phyloP scores from a whole-genome alignment of 257 asterid genomes.

The Nicotiana knightiana region DNA sequence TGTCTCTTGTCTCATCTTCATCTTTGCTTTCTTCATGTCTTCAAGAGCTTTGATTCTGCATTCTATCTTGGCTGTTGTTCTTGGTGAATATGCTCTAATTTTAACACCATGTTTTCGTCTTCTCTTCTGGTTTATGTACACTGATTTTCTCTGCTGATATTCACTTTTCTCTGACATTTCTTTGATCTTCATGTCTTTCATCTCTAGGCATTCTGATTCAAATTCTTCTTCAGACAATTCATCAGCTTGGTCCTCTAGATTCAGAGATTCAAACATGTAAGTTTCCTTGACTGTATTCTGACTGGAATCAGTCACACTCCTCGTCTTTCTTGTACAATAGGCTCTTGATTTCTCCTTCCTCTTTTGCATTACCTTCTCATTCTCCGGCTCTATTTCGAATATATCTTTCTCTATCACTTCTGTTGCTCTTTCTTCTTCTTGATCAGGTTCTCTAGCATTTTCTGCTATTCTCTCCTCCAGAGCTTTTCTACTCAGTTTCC shows the following conservation, averaged over 20 bases:
- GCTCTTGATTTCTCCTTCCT: constrained; percentile 10
- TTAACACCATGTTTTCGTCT: constrained; percentile 29
- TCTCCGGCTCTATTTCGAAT: constrained; percentile 26
- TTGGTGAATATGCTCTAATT: constrained; percentile 37
- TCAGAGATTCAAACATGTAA: constrained; percentile 6
- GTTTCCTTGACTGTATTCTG: constrained; percentile 18
- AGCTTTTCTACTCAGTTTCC: constrained; percentile 10
- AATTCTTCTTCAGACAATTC: constrained; percentile 23
- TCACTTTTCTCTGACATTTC: constrained; percentile 17
- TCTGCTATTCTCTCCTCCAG: constrained; percentile 17
- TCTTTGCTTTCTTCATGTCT: constrained; percentile 53
- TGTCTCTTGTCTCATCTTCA: constrained; percentile 30
- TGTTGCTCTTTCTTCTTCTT: constrained; percentile 4
- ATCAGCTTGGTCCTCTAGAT: constrained; percentile 16
- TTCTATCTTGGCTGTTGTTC: constrained; percentile 36
- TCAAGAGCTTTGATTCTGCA: constrained; percentile 63
- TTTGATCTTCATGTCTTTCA: constrained; percentile 15
- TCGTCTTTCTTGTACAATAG: constrained; percentile 10
- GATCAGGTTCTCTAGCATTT: background rate
- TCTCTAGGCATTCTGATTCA: constrained; percentile 11
- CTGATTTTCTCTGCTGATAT: constrained; percentile 20
- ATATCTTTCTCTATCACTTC: constrained; percentile 23
- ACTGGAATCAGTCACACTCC: constrained; percentile 16
- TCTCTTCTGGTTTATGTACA: constrained; percentile 17
- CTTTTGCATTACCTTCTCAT: background rate